phyloP scores from a whole-genome alignment of 495 filamentous ascomycete species.

The Hypoxylon fragiforme region DNA sequence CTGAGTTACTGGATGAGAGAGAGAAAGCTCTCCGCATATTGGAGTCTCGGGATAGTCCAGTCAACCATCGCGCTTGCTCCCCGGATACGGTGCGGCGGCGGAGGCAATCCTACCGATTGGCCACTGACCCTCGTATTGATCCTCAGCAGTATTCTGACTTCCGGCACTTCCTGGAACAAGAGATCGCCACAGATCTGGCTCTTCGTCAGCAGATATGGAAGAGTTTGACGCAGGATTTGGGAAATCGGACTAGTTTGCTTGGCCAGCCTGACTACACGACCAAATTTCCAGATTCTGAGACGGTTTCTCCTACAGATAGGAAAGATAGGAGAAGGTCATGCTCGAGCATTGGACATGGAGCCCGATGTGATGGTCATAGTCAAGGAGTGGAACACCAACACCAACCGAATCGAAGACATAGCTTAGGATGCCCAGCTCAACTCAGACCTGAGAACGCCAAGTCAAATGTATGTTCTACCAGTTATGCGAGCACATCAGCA shows the following conservation, averaged over 20 bases:
- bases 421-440: no score
- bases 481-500: no score
- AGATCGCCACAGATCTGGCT: slow-evolving; percentile 11
- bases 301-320: not conserved
- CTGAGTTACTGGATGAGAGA: not conserved
- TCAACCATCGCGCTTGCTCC: not conserved
- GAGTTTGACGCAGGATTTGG: slow-evolving; percentile 3
- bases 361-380: no score
- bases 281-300: not conserved
- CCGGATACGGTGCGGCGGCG: slow-evolving; percentile 3
- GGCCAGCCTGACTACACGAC: not conserved
- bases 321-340: not conserved
- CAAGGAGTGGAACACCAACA: no score
- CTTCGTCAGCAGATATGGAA: slow-evolving; percentile 6
- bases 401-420: no score
- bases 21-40: slow-evolving; percentile 14
- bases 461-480: no score
- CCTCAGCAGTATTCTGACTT: slow-evolving; percentile 11
- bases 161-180: slow-evolving; percentile 5
- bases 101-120: slow-evolving; percentile 13
- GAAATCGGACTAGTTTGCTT: not conserved
- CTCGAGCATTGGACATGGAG: no score
- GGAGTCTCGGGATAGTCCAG: slow-evolving; percentile 3
- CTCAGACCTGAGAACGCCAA: no score
- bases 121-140: slow-evolving; percentile 12